These are phyloP conservation scores for Globisporangium takayamanum DNA, from an alignment of 352 stramenopile genomes.

Conservation along the genomic window DNA sequence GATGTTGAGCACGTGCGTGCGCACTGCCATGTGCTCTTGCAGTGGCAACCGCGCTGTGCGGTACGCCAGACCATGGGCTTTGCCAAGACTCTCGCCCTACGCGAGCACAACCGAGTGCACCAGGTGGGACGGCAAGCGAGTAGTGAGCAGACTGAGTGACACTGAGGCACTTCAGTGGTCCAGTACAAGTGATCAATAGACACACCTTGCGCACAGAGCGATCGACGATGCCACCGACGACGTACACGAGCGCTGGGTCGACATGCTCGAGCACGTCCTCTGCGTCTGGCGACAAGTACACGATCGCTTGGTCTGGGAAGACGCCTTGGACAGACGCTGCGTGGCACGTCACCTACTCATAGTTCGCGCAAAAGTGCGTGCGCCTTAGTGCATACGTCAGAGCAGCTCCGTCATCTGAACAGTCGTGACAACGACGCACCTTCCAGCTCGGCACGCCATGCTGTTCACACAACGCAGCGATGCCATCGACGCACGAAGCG, in stretches of 20 bases:
- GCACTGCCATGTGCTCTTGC: slow-evolving; percentile 49
- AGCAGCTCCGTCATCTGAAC: too few species aligned
- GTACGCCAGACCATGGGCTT: slow-evolving; percentile 24
- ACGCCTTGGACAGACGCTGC: slow-evolving; percentile 40
- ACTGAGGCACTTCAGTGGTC: background rate
- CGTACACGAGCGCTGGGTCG: slow-evolving; percentile 48
- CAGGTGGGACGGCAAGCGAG: background rate
- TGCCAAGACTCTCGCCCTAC: slow-evolving; percentile 39
- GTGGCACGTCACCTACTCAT: slow-evolving; percentile 21
- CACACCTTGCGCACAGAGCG: slow-evolving; percentile 76
- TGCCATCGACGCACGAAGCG: slow-evolving; percentile 31
- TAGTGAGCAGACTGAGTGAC: too few species aligned
- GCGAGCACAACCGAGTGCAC: background rate
- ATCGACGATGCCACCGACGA: slow-evolving; percentile 83
- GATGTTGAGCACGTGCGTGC: slow-evolving; percentile 74
- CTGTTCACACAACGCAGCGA: slow-evolving; percentile 27
- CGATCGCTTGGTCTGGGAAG: slow-evolving; percentile 39
- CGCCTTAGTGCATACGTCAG: too few species aligned
- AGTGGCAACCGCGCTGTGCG: slow-evolving; percentile 51
- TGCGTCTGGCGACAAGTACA: slow-evolving; percentile 86
- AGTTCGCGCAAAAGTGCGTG: background rate
- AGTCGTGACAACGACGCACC: slow-evolving; percentile 16
- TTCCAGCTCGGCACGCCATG: slow-evolving; percentile 58
- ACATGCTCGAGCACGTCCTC: slow-evolving; percentile 49
- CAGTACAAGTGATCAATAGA: background rate